These are phyloP conservation scores for Mucor indicus DNA, from an alignment of 371 early-diverging fungal species.

Conservation along the genomic window DNA sequence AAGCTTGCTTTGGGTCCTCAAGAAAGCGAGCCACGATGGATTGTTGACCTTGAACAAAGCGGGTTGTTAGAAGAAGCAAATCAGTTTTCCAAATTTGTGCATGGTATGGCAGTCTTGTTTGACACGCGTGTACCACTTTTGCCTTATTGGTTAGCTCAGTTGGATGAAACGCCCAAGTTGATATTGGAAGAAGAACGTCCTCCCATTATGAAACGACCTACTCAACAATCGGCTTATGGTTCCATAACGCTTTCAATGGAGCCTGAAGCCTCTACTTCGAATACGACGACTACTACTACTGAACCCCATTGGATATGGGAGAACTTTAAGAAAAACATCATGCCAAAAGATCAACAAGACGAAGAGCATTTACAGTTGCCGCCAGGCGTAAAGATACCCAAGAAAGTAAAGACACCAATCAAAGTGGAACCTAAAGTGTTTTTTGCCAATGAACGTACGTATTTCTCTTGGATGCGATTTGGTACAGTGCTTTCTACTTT, in stretches of 20 bases:
- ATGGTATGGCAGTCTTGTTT: slow-evolving; percentile 93
- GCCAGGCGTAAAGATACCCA: slow-evolving; percentile 53
- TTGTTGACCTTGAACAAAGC: slow-evolving; percentile 82
- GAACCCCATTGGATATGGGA: no score
- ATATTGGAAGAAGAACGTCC: no score
- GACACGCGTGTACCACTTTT: slow-evolving; percentile 84
- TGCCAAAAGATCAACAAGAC: no score
- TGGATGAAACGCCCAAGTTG: no score
- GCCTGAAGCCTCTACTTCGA: no score
- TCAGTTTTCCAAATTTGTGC: slow-evolving; percentile 98
- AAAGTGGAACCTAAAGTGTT: slow-evolving; percentile 99
- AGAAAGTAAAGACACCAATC: slow-evolving; percentile 75
- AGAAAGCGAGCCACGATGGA: slow-evolving; percentile 92
- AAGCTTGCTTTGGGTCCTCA: slow-evolving; percentile 92
- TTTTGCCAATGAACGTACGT: slow-evolving; percentile 99
- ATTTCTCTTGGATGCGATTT: slow-evolving; percentile 89
- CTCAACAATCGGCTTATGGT: no score
- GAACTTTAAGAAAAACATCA: no score
- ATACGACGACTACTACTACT: no score
- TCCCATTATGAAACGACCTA: no score
- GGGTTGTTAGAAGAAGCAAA: slow-evolving; percentile 95
- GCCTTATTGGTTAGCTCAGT: slow-evolving; percentile 94
- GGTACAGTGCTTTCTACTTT: slow-evolving; percentile 73
- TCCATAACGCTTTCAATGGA: no score
- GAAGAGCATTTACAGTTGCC: slow-evolving; percentile 33